A percentile compares a stretch with the other conserved stretches of the same genome.
phyloP scores from a whole-genome alignment of 2,329 filamentous ascomycete genomes.

The Colletotrichum noveboracense region DNA sequence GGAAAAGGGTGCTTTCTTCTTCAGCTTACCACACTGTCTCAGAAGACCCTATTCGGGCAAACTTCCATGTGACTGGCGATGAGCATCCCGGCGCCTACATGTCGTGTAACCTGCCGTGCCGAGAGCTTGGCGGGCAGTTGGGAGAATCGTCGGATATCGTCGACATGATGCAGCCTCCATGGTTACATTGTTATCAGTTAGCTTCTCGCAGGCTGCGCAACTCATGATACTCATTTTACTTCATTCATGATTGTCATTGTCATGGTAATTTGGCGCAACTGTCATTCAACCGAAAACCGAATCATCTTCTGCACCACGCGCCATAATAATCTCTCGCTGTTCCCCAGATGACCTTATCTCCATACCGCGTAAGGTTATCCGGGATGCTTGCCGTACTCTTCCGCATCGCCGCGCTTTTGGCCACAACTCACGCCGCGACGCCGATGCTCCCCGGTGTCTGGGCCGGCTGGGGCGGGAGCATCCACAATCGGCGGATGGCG shows the following conservation, averaged over 20 bases:
- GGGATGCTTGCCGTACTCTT: not conserved
- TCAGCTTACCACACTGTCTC: not conserved
- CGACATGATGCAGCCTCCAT: not conserved
- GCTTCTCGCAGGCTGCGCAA: not conserved
- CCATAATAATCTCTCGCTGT: not conserved
- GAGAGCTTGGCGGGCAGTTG: not conserved
- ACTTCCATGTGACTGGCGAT: not conserved
- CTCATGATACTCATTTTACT: not conserved
- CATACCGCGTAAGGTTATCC: not conserved
- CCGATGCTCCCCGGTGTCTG: not conserved
- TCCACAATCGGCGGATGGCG: not conserved
- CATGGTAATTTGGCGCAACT: not conserved
- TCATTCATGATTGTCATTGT: not conserved
- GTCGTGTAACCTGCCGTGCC: not conserved
- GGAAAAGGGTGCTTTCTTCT: not conserved
- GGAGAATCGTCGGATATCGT: not conserved
- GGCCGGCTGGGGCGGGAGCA: not conserved
- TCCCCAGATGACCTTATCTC: not conserved
- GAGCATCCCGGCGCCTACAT: not conserved
- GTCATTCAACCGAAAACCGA: not conserved
- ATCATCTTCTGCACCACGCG: not conserved
- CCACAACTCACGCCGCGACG: not conserved
- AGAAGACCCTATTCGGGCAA: not conserved
- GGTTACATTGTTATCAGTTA: fast-evolving
- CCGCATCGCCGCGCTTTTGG: not conserved